Evolutionary conservation across 2,329 filamentous ascomycete genomes (phyloP).

Genomic region (Nemania bipapillata): DNA sequence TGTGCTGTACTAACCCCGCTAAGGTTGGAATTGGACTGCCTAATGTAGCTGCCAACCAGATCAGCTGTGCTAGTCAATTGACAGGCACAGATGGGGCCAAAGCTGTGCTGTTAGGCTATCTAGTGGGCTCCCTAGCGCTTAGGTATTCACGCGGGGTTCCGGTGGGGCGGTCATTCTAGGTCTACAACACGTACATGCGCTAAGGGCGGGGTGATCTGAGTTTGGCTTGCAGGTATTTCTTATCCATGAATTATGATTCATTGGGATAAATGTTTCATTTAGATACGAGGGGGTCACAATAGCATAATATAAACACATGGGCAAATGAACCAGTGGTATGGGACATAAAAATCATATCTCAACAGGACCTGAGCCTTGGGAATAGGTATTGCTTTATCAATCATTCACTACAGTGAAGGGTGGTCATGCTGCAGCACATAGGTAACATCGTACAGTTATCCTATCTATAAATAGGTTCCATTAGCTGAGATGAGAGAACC

Average conservation of each 20-base stretch:
- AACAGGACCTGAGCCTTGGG: too few species aligned
- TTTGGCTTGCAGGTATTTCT: not conserved
- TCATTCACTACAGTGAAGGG: too few species aligned
- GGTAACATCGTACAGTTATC: too few species aligned
- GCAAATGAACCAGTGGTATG: too few species aligned
- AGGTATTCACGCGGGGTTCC: slow-evolving; percentile 21
- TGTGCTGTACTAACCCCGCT: slow-evolving; percentile 14
- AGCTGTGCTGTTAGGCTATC: not conserved
- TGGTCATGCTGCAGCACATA: too few species aligned
- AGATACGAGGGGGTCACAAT: too few species aligned
- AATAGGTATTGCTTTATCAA: too few species aligned
- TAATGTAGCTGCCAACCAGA: slow-evolving; percentile 24
- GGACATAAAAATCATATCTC: too few species aligned
- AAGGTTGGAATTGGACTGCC: slow-evolving; percentile 5
- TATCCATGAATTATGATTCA: not conserved
- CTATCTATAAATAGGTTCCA: too few species aligned
- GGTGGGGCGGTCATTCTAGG: not conserved
- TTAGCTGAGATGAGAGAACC: too few species aligned
- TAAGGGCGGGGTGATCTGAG: slow-evolving; percentile 15
- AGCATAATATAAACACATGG: too few species aligned
- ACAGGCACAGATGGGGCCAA: slow-evolving; percentile 7
- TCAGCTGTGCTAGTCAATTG: slow-evolving; percentile 36
- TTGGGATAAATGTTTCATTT: too few species aligned
- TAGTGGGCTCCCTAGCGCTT: not conserved
- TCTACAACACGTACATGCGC: not conserved